Evolutionary conservation across 1,284 basidiomycete genomes (phyloP).

Genomic region (Ceratobasidium sp.): DNA sequence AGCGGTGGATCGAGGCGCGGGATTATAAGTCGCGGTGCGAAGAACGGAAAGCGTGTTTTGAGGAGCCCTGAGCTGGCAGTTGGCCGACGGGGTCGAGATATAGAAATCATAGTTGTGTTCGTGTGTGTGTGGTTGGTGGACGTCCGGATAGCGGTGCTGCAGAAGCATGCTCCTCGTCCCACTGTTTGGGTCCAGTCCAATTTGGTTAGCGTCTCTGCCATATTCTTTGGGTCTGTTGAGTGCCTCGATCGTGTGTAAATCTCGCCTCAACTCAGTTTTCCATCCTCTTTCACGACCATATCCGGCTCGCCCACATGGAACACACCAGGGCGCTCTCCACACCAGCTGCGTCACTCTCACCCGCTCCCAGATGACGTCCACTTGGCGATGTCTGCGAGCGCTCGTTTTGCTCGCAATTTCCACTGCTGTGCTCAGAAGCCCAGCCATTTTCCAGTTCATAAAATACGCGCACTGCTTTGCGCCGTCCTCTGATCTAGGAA

Average conservation of each 20-base stretch:
- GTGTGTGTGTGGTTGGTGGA: background rate
- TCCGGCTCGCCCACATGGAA: conserved; percentile 16
- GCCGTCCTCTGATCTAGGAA: background rate
- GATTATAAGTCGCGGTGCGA: conserved; percentile 15
- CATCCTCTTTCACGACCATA: conserved; percentile 6
- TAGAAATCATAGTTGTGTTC: conserved; percentile 20
- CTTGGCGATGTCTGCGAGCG: too few species aligned
- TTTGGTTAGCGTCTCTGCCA: conserved; percentile 24
- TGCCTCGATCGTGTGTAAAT: conserved; percentile 39
- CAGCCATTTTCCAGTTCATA: background rate
- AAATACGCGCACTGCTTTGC: background rate
- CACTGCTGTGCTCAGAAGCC: background rate
- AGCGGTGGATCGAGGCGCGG: background rate
- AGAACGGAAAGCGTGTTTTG: conserved; percentile 27
- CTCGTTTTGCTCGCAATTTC: background rate
- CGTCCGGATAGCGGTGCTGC: conserved; percentile 27
- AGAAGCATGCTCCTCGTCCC: conserved; percentile 25
- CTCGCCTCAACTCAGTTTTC: conserved; percentile 38
- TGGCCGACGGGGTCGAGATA: conserved; percentile 26
- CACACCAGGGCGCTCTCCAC: background rate
- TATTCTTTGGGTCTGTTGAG: conserved; percentile 37
- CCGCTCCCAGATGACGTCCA: conserved; percentile 30
- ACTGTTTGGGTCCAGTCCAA: conserved; percentile 4
- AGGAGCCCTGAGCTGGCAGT: conserved; percentile 29
- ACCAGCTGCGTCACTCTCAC: conserved; percentile 11